Evolutionary conservation across 2,329 filamentous ascomycete species (phyloP).

Genomic region (Lachnellula arida): DNA sequence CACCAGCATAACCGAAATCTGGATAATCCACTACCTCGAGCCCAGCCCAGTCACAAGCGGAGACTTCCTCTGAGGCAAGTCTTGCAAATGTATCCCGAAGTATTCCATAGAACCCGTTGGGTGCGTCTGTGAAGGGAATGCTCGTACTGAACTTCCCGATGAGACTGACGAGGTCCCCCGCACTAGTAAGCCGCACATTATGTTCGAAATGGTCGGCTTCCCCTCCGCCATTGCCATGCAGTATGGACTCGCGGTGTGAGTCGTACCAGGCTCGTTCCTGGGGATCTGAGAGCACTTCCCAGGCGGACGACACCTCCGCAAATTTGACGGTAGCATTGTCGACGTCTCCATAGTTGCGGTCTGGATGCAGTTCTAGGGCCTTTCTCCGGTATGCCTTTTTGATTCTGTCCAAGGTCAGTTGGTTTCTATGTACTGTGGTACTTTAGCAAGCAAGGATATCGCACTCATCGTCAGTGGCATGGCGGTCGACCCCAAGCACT

Average conservation of each 20-base stretch:
- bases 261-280: conserved; percentile 98
- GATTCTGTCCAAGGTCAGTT: conserved; percentile 50
- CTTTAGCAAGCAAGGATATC: conserved; percentile 21
- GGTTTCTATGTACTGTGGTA: background rate
- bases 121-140: conserved; percentile 74
- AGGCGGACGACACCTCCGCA: conserved; percentile 86
- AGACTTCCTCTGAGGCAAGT: conserved; percentile 73
- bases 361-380: conserved; percentile 89
- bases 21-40: conserved; percentile 64
- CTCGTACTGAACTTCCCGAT: conserved; percentile 76
- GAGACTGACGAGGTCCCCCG: conserved; percentile 71
- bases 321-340: conserved; percentile 81
- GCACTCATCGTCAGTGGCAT: conserved; percentile 77
- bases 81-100: conserved; percentile 73
- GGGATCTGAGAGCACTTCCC: conserved; percentile 92
- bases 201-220: conserved; percentile 53
- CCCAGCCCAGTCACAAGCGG: conserved; percentile 66
- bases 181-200: conserved; percentile 71
- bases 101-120: conserved; percentile 79
- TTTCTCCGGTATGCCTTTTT: conserved; percentile 90
- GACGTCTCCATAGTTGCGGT: conserved; percentile 84
- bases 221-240: conserved; percentile 47
- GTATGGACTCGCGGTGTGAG: conserved; percentile 80
- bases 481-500: conserved; percentile 66
- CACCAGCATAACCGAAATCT: conserved; percentile 72